phyloP scores from a whole-genome alignment of 179 eudicot genomes.

The Silene noctiflora region DNA sequence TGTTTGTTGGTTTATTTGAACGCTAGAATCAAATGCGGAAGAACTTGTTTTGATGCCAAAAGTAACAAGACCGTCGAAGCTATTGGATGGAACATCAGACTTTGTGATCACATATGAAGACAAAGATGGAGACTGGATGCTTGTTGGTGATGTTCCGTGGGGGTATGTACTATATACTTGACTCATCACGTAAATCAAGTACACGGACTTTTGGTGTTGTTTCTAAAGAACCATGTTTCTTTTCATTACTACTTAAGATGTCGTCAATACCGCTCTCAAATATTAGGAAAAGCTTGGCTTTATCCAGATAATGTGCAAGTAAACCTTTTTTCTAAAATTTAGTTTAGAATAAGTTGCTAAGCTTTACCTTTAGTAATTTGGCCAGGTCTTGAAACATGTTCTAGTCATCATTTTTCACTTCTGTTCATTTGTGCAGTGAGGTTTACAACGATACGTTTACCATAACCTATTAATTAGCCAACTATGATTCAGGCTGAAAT shows the following conservation, averaged over 20 bases:
- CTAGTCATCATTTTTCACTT: too few species aligned
- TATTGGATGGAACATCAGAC: conserved; percentile 68
- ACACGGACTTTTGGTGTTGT: not conserved
- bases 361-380: too few species aligned
- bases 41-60: conserved; percentile 43
- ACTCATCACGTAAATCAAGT: not conserved
- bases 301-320: not conserved
- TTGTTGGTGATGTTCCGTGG: conserved; percentile 95
- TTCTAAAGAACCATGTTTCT: conserved; percentile 5
- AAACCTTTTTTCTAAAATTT: not conserved
- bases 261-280: not conserved
- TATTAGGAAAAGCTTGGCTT: not conserved
- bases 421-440: too few species aligned
- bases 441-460: too few species aligned
- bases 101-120: conserved; percentile 91
- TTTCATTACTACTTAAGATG: not conserved
- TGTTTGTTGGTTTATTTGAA: not conserved
- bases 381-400: too few species aligned
- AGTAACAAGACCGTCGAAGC: conserved; percentile 41
- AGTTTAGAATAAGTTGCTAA: too few species aligned
- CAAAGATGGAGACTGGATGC: conserved; percentile 95
- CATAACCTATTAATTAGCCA: too few species aligned
- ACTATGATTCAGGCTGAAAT: too few species aligned
- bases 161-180: conserved; percentile 43
- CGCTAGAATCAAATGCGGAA: conserved; percentile 41